A percentile compares a stretch with the other conserved stretches of the same genome.
phyloP scores from a whole-genome alignment of 306 rosid species.

The Begonia masoniana region DNA sequence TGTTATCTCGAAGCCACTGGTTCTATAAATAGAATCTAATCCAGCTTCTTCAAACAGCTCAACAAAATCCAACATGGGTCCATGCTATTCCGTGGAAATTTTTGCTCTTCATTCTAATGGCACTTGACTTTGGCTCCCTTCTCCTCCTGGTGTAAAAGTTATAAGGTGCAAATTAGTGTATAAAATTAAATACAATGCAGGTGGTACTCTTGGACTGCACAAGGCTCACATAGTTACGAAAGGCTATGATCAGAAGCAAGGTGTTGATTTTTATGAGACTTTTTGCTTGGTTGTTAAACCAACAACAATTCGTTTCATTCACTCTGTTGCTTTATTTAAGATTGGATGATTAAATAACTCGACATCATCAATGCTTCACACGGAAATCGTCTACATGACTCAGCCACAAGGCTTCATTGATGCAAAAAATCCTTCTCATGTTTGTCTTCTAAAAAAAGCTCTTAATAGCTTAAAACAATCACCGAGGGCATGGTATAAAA shows the following conservation, averaged over 20 bases:
- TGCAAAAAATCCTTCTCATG: not conserved
- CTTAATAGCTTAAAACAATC: not conserved
- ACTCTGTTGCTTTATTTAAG: not conserved
- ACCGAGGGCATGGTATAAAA: not conserved
- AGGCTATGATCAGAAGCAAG: not conserved
- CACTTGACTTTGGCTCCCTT: not conserved
- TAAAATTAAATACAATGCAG: not conserved
- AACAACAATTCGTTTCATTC: not conserved
- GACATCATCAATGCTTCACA: not conserved
- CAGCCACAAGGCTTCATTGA: not conserved
- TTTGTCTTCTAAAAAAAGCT: not conserved
- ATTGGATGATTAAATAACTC: not conserved
- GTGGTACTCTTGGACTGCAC: not conserved
- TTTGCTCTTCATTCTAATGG: not conserved
- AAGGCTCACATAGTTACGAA: not conserved
- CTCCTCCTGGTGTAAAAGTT: not conserved
- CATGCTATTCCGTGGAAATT: not conserved
- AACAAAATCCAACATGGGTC: not conserved
- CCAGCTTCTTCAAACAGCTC: not conserved
- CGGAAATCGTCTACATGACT: not conserved
- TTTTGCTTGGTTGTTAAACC: constrained; percentile 2
- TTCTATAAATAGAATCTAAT: not conserved
- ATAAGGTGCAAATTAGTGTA: not conserved
- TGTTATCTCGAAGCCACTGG: not conserved
- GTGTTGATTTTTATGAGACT: not conserved